Base-by-base conservation (phyloP, 345 rosid genomes). In the Linum trigynum region DNA sequence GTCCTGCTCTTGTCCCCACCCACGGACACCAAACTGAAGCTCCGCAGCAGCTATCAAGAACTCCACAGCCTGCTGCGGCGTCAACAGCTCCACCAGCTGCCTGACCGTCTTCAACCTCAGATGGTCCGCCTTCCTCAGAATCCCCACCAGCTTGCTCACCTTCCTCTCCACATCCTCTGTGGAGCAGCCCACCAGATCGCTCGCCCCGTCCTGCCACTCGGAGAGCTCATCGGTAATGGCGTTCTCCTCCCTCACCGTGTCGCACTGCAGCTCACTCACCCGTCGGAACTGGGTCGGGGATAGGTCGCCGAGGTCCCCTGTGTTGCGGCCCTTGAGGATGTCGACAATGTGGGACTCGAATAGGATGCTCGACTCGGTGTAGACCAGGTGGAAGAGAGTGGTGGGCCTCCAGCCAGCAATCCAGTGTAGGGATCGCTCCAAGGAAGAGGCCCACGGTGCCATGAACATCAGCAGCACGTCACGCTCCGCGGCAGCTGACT, bases 381-480 rank as follows among this genome's bases (percentile, higher is more conserved):
- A 92, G 55, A 92, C 76, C 43, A 92, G 73, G 71, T 89, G 96
- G 77, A 87, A 89, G 69, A 82, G 77, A 10, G 86, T 89, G 62
- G 92, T 86, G 72, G 97, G 95, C 38, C 95, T 68, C 85, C 92
- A 92, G 53, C 89, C 91, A 0, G 85, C 84, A 3, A 87, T 80
- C 98, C 96, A 89, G 55, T 86, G 84, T 69, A 92, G 95, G 1
- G 92, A 82, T n/a, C 91, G 76, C 79, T 89, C 96, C 3, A 92
- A 83, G 60, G 86, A 59, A 56, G 98, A 76, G 58, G 86, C 76
- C 97, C 98, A 92, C 0, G 92, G 88, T 4, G 94, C 79, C 0
- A 87, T 80, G 48, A 87, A 73, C 39, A 89, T 53, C 7, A 69
- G 75, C 7, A 86, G 63, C 5, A 86, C 87, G 55, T 89, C 91